phyloP scores from a whole-genome alignment of 2,329 filamentous ascomycete species.

The Falciphora oryzae region DNA sequence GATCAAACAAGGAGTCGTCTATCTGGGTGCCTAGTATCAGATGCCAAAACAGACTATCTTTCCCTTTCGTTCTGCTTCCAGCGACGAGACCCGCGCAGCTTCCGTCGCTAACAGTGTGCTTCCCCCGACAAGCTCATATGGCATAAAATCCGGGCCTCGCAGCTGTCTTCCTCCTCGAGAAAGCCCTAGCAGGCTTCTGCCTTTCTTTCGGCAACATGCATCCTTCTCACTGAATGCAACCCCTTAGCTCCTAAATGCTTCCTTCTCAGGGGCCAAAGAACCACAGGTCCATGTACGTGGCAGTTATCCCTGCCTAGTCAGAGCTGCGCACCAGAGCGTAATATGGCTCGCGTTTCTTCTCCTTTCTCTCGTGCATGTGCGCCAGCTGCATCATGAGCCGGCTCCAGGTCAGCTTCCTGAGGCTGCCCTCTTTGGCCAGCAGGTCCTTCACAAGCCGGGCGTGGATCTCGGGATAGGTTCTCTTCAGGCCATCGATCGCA shows the following conservation, averaged over 20 bases:
- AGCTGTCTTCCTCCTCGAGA: too few species aligned
- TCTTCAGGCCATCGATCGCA: neutral
- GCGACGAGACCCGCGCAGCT: neutral
- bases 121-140: neutral
- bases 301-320: neutral
- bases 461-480: neutral
- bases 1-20: neutral
- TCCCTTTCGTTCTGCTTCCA: neutral
- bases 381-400: constrained; percentile 9
- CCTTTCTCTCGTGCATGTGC: constrained; percentile 3
- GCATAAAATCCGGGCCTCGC: too few species aligned
- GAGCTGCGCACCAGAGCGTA: constrained; percentile 2
- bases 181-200: too few species aligned
- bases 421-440: neutral
- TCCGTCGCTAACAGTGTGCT: neutral
- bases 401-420: constrained; percentile 4
- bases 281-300: neutral
- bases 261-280: neutral
- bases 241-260: neutral
- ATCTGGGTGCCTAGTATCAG: too few species aligned
- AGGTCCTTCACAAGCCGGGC: neutral
- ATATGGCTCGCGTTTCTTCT: neutral
- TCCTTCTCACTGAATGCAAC: too few species aligned
- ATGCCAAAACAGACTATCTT: neutral
- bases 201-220: too few species aligned